Base-by-base conservation (phyloP, 1,284 basidiomycete species). In the Apiotrichum veenhuisii region DNA sequence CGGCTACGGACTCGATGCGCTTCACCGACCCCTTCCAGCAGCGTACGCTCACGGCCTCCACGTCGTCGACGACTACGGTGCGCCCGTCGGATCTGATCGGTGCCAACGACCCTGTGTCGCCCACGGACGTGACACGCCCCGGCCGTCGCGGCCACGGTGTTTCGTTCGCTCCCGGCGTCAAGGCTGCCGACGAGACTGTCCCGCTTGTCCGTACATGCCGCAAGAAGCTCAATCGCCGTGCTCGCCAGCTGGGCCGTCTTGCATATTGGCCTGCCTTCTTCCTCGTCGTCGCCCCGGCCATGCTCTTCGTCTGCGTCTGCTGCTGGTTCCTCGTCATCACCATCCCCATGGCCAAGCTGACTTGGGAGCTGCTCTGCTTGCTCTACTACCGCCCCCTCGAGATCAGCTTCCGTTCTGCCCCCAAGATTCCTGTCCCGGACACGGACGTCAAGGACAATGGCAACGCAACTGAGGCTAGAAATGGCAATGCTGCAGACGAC, bases 271-370 rank as follows among this genome's bases (percentile, higher is more conserved):
- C 88, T 25, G 76, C 81, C 2, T 84, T 95, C 71, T 75, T 85
- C 61, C 78, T 82, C 57, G 77, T 97, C 69, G 86, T 99, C 67
- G 88, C 91, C 1, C 96, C 96, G 4, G 79, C 91, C 59, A 88
- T 98, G 84, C 82, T 94, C 50, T 57, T 87, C 59, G 89, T 91
- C 34, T 94, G 92, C 73, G 72, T 90, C 55, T 78, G 92, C 44
- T 98, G 94, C 79, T 99, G 94, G 92, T 90, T 82, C 26, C 82
- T 93, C 61, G 87, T 98, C 59, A 82, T 98, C 71, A 89, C 94
- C 40, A 91, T 98, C 61, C 96, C 96, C 9, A 99, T 98, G 96
- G 96, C 94, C 36, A 95, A 90, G 76, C 82, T 98, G 46, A 91
- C 87, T 62, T 98, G 95, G 94, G 90, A 86, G 17, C 82, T 99